These are phyloP conservation scores for Taphrina populina DNA, from an alignment of 1,139 yeast species.

Conservation along the genomic window DNA sequence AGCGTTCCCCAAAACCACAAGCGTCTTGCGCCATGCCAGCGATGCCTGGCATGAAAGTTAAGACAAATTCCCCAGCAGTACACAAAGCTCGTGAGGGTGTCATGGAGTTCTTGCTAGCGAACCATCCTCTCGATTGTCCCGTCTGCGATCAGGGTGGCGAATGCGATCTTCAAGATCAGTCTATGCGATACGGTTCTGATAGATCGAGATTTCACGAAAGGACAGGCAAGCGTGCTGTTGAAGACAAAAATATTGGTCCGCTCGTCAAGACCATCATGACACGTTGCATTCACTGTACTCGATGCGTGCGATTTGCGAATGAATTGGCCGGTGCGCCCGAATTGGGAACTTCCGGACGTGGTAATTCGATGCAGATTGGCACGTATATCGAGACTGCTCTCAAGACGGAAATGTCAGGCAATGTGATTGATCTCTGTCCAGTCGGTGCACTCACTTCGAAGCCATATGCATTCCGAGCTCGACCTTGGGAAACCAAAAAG, in stretches of 20 bases:
- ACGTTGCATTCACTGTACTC: constrained; percentile 89
- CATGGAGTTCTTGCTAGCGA: constrained; percentile 81
- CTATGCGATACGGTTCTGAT: constrained; percentile 79
- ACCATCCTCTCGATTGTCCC: constrained; percentile 91
- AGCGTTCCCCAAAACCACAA: constrained; percentile 83
- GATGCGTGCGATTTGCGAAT: constrained; percentile 86
- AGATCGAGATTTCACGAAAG: constrained; percentile 82
- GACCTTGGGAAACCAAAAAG: constrained; percentile 93
- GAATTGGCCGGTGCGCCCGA: constrained; percentile 94
- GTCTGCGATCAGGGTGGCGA: constrained; percentile 95
- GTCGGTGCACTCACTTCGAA: constrained; percentile 89
- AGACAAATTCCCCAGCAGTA: constrained; percentile 76
- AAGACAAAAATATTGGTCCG: constrained; percentile 88
- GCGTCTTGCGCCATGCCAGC: constrained; percentile 94
- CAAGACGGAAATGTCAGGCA: constrained; percentile 83
- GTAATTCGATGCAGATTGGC: constrained; percentile 89
- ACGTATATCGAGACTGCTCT: constrained; percentile 82
- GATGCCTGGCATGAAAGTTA: constrained; percentile 82
- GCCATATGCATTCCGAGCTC: constrained; percentile 86
- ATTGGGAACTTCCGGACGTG: constrained; percentile 84
- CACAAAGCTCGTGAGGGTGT: constrained; percentile 87
- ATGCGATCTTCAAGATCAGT: constrained; percentile 88
- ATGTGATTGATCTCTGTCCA: constrained; percentile 84
- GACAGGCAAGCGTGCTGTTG: constrained; percentile 84
- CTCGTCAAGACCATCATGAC: constrained; percentile 88